Base-by-base conservation (phyloP, 2,329 filamentous ascomycete species). In the Scedosporium boydii region DNA sequence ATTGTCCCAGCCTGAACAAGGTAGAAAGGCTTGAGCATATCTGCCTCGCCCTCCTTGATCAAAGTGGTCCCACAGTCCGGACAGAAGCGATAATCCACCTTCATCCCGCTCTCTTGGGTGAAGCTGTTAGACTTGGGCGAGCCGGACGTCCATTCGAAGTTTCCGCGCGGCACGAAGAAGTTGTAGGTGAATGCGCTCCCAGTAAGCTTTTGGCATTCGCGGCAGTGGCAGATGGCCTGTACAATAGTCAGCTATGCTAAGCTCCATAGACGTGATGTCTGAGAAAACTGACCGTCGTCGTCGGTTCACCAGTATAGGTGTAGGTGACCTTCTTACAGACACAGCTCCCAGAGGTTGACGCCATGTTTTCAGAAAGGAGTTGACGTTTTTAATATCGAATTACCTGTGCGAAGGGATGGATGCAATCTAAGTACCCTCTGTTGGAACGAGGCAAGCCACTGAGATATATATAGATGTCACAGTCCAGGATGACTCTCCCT, bases 291-390 rank as follows among this genome's bases (percentile, higher is more conserved):
- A 46, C n/a, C 42, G 12, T 46, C 42, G 42, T 16, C 42, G 42
- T 46, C 42, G 42, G 42, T 46, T 46, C 42, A 46, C 42, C 42
- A 46, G 42, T 10, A 46, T 46, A 46, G 42, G 42, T 46, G 42
- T 46, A 46, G n/a, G 42, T 14, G 42, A 46, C n/a, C 42, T 46
- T 46, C 62, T 92, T 88, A 71, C 87, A 87, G 67, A 91, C 88
- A 67, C 84, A 86, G 68, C 81, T 88, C 58, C 82, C 80, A 59
- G 82, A 79, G 7, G 85, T 86, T 4, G 81, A 83, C 51, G 76
- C 75, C 63, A 78, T 73, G 70, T 80, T 83, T 65, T 87, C 78
- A 60, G 84, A 80, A 70, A 89, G 91, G 59, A 84, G 42, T 14
- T 46, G n/a, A 46, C n/a, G 42, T 10, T 46, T 18, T 46, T 46